Evolutionary conservation across 2,329 filamentous ascomycete genomes (phyloP), one percentile per base, ranked within the genome.

Genomic region (Verticillium tricorpus): DNA sequence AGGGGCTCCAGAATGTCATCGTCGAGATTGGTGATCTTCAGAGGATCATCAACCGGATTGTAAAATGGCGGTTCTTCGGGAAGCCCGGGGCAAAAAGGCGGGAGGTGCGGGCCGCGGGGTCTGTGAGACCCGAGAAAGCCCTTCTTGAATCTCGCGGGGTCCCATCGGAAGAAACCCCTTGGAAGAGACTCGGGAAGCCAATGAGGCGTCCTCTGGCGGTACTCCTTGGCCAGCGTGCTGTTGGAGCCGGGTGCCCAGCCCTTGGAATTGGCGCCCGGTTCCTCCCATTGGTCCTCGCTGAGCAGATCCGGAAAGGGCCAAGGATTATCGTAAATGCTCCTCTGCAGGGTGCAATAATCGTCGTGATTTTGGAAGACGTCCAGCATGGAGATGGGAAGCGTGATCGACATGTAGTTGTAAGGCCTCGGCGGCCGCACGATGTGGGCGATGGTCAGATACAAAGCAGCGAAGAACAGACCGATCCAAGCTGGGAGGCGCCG

Each of bases 21-120:
- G 31, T 74, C 63, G 2, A 74, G 65, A 57, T 76, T 76, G 2
- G 72, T 69, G 32, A 75, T 70, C 35, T 69, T 70, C 28, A 76
- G 61, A 1, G 73, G 74, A 56, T 76, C 73, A 31, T 65, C 60
- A 2, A 64, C 64, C 2, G 73, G 69, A 39, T 67, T 67, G 60
- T 76, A 76, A 57, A 75, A 73, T 1, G 67, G 54, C 7, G 11
- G 6, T 25, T 31, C 25, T 9, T 17, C 9, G 28, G 54, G 31
- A 17, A 56, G 19, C 17, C 17, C 28, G 5, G 54, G 25, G n/a
- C 54, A 56, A 11, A 56, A 56, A 5, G 54, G 54, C 54, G 40
- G 28, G 37, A 28, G 45, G 17, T 22, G 15, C 19, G 39, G 37
- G 28, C 37, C 57, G 37, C 52, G 19, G 39, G 59, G 28, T 5